phyloP scores from a whole-genome alignment of 2,329 filamentous ascomycete genomes.

The Chaetomiaceae sp. region DNA sequence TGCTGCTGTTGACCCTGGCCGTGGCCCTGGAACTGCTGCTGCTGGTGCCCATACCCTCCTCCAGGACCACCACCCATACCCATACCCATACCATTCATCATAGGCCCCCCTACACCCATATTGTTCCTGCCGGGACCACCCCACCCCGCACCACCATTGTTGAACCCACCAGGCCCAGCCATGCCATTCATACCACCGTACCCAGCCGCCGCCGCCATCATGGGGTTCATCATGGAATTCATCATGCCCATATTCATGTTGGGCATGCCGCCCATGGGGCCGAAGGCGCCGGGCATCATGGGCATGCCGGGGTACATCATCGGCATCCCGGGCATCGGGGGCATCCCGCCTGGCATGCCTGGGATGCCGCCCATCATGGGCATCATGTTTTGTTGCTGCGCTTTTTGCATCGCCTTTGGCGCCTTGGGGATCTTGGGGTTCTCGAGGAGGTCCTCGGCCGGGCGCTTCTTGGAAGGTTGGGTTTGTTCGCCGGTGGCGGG shows the following conservation, averaged over 20 bases:
- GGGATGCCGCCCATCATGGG: slow-evolving; percentile 42
- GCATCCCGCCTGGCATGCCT: slow-evolving; percentile 35
- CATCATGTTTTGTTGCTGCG: slow-evolving; percentile 36
- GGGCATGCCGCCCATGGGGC: slow-evolving; percentile 25
- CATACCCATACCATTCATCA: slow-evolving; percentile 37
- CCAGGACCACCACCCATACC: slow-evolving; percentile 25
- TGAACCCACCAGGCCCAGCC: slow-evolving; percentile 14
- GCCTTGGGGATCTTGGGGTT: slow-evolving; percentile 63
- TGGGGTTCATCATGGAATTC: slow-evolving; percentile 29
- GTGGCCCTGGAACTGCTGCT: slow-evolving; percentile 24
- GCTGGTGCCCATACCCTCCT: slow-evolving; percentile 26
- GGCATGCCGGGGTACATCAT: slow-evolving; percentile 39
- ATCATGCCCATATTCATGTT: slow-evolving; percentile 35
- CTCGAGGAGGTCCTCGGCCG: slow-evolving; percentile 67
- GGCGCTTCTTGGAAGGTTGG: slow-evolving; percentile 65
- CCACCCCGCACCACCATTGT: slow-evolving; percentile 21
- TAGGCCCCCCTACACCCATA: slow-evolving; percentile 32
- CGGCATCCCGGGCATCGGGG: slow-evolving; percentile 34
- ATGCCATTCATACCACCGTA: slow-evolving; percentile 12
- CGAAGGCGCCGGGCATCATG: slow-evolving; percentile 31
- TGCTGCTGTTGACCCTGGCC: slow-evolving; percentile 33
- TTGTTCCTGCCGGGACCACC: slow-evolving; percentile 34
- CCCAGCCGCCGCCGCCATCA: slow-evolving; percentile 19
- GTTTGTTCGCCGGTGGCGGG: slow-evolving; percentile 25
- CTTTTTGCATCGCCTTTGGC: slow-evolving; percentile 59